These are phyloP conservation scores for Halenospora varia DNA, from an alignment of 495 filamentous ascomycete species.

Conservation along the genomic window DNA sequence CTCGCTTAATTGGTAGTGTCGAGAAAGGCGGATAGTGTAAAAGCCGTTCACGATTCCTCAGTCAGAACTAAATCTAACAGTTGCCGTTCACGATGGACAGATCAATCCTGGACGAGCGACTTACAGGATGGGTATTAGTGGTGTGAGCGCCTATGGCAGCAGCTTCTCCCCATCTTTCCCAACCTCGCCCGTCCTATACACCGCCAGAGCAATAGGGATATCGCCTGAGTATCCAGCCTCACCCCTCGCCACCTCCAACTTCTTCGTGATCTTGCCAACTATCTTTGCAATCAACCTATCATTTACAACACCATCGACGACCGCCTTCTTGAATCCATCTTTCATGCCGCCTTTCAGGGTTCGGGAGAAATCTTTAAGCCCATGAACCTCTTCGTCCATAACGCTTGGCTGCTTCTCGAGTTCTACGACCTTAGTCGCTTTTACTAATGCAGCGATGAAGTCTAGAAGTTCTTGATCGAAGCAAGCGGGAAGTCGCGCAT, in stretches of 20 bases:
- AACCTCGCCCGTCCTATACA: constrained; percentile 12
- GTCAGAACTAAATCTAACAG: too few relatives aligned
- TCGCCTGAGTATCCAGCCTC: constrained; percentile 31
- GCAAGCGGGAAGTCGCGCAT: constrained; percentile 29
- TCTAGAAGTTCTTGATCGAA: constrained; percentile 35
- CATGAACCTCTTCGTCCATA: constrained; percentile 6
- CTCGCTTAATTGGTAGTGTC: too few relatives aligned
- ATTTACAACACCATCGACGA: constrained; percentile 30
- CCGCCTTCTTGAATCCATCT: constrained; percentile 19
- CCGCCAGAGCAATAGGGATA: constrained; percentile 24
- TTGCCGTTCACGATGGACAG: too few relatives aligned
- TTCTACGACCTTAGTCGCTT: constrained; percentile 37
- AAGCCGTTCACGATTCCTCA: too few relatives aligned
- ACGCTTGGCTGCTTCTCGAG: constrained; percentile 26
- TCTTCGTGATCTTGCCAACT: constrained; percentile 33
- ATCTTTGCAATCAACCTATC: constrained; percentile 39
- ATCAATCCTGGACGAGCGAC: too few relatives aligned
- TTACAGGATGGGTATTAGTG: too few relatives aligned
- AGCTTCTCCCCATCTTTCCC: constrained; percentile 1
- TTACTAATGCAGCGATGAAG: constrained; percentile 35
- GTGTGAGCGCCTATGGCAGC: constrained; percentile 1
- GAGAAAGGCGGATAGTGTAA: too few relatives aligned
- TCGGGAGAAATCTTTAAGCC: constrained; percentile 5
- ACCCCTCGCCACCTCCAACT: constrained; percentile 32
- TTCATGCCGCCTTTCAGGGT: constrained; percentile 20